Evolutionary conservation across 371 early-diverging fungal genomes (phyloP).

Genomic region (Mucor piriformis): DNA sequence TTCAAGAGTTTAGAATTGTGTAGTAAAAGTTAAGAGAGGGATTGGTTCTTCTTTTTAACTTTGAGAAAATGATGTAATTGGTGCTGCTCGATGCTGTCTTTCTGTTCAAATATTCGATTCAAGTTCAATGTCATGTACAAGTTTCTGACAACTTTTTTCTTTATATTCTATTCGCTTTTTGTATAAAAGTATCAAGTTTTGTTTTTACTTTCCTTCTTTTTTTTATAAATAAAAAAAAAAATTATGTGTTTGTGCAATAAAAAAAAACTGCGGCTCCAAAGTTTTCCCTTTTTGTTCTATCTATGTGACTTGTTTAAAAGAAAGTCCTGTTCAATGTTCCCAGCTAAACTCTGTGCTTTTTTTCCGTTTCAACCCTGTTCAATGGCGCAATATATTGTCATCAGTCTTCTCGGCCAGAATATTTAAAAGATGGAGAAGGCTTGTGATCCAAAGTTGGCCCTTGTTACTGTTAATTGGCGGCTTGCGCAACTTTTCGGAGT

Average conservation of each 20-base stretch:
- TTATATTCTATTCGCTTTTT: constrained; percentile 9
- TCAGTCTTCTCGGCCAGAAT: too few relatives aligned
- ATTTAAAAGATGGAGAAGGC: too few relatives aligned
- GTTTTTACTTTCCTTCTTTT: neutral
- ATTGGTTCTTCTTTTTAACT: constrained; percentile 49
- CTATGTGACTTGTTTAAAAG: neutral
- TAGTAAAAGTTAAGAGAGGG: constrained; percentile 15
- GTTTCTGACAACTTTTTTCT: constrained; percentile 21
- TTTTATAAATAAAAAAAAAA: neutral
- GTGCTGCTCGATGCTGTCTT: constrained; percentile 49
- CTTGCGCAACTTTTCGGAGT: too few relatives aligned
- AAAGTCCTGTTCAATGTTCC: too few relatives aligned
- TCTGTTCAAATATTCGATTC: constrained; percentile 44
- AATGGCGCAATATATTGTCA: too few relatives aligned
- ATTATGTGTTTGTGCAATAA: neutral
- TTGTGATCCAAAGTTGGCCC: too few relatives aligned
- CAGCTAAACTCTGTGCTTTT: too few relatives aligned
- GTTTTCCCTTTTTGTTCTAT: neutral
- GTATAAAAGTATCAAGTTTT: neutral
- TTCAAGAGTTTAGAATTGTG: neutral
- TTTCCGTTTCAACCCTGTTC: too few relatives aligned
- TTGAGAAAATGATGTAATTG: constrained; percentile 45
- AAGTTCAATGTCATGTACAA: constrained; percentile 56
- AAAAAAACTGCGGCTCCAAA: neutral
- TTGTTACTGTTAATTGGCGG: too few relatives aligned